Percentiles rank a stretch among this genome's conserved stretches.
Conservation (phyloP, 2,329 filamentous ascomycete genomes). For the Hymenoscyphus albidus region DNA sequence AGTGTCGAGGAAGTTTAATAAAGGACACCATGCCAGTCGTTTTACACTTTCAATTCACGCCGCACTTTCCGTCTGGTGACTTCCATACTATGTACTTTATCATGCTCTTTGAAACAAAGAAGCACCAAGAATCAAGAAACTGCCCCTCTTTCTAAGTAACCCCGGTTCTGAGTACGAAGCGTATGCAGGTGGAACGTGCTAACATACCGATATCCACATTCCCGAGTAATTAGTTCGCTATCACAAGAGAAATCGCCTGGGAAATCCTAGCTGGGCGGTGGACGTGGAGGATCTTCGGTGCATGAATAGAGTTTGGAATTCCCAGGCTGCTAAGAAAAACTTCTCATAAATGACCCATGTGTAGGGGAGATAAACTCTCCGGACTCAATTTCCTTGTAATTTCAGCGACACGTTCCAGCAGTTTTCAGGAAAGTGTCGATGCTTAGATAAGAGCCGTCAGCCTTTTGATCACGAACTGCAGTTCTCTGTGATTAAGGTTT, state of each 20-base stretch:
- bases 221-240: neutral
- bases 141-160: neutral
- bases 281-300: constrained; percentile 11
- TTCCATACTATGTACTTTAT: neutral
- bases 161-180: neutral
- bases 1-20: neutral
- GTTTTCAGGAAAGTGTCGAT: neutral
- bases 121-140: neutral
- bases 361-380: neutral
- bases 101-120: neutral
- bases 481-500: neutral
- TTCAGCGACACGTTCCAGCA: constrained; percentile 1
- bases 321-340: neutral
- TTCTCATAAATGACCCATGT: neutral
- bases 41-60: neutral
- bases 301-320: neutral
- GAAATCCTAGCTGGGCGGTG: neutral
- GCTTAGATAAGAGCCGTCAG: neutral
- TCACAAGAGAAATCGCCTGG: neutral
- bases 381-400: neutral
- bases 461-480: neutral
- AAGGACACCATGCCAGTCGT: neutral
- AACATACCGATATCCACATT: neutral
- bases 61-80: neutral
- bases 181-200: neutral